Base-by-base conservation (phyloP, 768 basidiomycete genomes). In the Amanita pallidorosea region DNA sequence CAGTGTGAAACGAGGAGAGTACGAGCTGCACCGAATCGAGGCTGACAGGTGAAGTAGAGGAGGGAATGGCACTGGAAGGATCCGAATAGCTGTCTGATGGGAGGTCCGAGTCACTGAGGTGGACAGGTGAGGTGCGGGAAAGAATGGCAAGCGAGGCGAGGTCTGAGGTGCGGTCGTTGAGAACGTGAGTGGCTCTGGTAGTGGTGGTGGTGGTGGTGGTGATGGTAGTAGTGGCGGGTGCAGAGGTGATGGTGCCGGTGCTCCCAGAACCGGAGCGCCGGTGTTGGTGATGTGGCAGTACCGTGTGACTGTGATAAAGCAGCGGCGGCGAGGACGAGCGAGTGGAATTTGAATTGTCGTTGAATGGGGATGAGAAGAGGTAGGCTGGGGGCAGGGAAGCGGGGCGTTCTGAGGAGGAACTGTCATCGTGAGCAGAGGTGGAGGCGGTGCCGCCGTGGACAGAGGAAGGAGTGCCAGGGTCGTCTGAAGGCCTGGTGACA, bases 271-370 rank as follows among this genome's bases (percentile, higher is more conserved):
- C 41, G 7, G 42, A 45, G 31, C 42, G 50, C 17, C 42, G 17
- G 22, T 51, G 33, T 13, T 36, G 46, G 31, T 35, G 29, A 6
- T 50, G 49, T 43, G 47, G 36, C 47, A 40, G 47, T 48, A 22
- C 37, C n/a, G 23, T 9, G 20, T 38, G 35, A 18, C 35, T 25
- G 20, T 48, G 47, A 8, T 38, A 34, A 22, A 20, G 23, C 1
- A n/a, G 13, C 1, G 41, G 34, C 13, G 50, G 42, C 11, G 50
- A 44, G 11, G 33, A 33, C 9, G 50, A 51, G 9, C 33, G 50
- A 8, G 50, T 51, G 1, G 50, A 51, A 23, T 51, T 51, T 0
- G 50, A 51, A 23, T 51, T 51, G 34, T 51, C 50, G 17, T 51
- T 51, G 17, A 44, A 22, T 5, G 50, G 50, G 6, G 42, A 45